Evolutionary conservation across 768 basidiomycete species (phyloP).

Genomic region (Bullera alba): DNA sequence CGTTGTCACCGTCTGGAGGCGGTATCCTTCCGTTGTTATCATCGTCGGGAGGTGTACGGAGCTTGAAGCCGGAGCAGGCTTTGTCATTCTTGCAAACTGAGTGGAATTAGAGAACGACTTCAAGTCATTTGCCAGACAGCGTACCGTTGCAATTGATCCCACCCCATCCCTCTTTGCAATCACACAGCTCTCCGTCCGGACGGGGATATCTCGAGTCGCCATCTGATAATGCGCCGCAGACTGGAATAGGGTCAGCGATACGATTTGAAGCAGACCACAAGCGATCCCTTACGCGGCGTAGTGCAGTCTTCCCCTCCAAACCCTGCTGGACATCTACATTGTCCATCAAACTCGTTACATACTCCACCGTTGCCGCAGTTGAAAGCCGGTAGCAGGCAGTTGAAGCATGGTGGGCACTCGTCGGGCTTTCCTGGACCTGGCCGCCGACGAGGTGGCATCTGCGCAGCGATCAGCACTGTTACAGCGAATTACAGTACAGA

Average conservation of each 20-base stretch:
- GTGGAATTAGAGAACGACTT: background rate
- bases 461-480: too few species aligned
- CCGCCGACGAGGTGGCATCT: conserved; percentile 5
- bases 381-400: conserved; percentile 86
- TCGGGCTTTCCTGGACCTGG: conserved; percentile 1
- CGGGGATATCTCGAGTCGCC: conserved; percentile 76
- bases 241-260: conserved; percentile 48
- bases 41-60: conserved; percentile 29
- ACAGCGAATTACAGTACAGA: too few species aligned
- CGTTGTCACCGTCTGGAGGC: conserved; percentile 4
- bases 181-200: conserved; percentile 65
- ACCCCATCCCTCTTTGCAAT: conserved; percentile 90
- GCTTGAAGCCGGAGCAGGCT: conserved; percentile 72
- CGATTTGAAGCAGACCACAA: background rate
- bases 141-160: conserved; percentile 96
- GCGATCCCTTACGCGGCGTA: conserved; percentile 64
- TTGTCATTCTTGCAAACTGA: conserved; percentile 77
- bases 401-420: conserved; percentile 67
- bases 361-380: conserved; percentile 85
- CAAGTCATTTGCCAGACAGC: conserved; percentile 22
- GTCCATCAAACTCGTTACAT: conserved; percentile 86
- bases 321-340: conserved; percentile 94
- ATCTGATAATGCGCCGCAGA: conserved; percentile 90
- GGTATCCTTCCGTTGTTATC: conserved; percentile 8
- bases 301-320: conserved; percentile 96